Evolutionary conservation across 441 rosid species (phyloP).

Genomic region (Populus trichocarpa): DNA sequence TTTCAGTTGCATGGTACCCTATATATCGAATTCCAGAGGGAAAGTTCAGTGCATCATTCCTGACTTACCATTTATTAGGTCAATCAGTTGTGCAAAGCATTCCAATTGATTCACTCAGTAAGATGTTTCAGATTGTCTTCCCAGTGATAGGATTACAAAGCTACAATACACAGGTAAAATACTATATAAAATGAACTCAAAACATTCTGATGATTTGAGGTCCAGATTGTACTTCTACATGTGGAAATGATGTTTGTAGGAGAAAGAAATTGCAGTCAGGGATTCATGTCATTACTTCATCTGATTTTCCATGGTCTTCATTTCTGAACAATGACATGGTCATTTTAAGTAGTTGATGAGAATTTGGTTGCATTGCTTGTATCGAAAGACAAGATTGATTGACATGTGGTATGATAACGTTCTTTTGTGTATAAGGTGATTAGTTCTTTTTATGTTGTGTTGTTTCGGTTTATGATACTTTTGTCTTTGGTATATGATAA

Average conservation of each 20-base stretch:
- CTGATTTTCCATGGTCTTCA: neutral
- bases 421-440: neutral
- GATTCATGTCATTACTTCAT: neutral
- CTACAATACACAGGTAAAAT: conserved; percentile 21
- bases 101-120: conserved; percentile 8
- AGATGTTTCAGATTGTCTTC: conserved; percentile 6
- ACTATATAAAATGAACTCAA: neutral
- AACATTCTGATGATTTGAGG: neutral
- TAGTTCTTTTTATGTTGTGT: neutral
- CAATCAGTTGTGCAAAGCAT: conserved; percentile 8
- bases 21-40: conserved; percentile 33
- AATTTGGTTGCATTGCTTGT: neutral
- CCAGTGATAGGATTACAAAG: conserved; percentile 27
- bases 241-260: too few relatives aligned
- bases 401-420: neutral
- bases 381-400: neutral
- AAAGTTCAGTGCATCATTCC: conserved; percentile 31
- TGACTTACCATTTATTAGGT: conserved; percentile 33
- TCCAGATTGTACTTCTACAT: neutral
- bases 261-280: too few relatives aligned
- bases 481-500: neutral
- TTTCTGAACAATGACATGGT: neutral
- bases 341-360: neutral
- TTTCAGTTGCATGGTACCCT: conserved; percentile 42
- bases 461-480: neutral